These are phyloP conservation scores for Tolypocladium album DNA, from an alignment of 2,329 filamentous ascomycete species.

Conservation along the genomic window DNA sequence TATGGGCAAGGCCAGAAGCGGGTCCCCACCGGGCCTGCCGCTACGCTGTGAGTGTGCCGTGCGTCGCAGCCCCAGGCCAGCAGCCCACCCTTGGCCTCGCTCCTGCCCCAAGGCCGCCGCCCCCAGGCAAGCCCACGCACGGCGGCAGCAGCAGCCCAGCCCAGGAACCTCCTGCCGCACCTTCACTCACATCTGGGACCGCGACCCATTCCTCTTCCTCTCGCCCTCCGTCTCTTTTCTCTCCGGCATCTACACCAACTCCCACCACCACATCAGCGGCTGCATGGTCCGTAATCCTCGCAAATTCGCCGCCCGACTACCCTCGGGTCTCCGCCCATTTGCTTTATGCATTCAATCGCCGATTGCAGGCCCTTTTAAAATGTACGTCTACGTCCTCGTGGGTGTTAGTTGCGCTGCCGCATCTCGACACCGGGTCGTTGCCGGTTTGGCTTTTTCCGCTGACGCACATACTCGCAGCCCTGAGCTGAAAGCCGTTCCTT, in stretches of 20 bases:
- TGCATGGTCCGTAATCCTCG: conserved; percentile 4
- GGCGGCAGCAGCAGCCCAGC: conserved; percentile 3
- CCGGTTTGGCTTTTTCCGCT: conserved; percentile 1
- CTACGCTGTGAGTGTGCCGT: not conserved
- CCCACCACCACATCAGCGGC: conserved; percentile 6
- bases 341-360: conserved; percentile 1
- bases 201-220: conserved; percentile 14
- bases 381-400: conserved; percentile 2
- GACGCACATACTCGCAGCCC: not conserved
- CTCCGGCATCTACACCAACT: conserved; percentile 13
- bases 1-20: conserved; percentile 4
- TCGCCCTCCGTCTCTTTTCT: conserved; percentile 8
- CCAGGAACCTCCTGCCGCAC: conserved; percentile 13
- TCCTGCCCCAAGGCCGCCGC: not conserved
- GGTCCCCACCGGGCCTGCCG: conserved; percentile 15
- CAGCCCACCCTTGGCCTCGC: not conserved
- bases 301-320: conserved; percentile 2
- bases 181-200: conserved; percentile 11
- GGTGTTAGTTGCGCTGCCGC: conserved; percentile 5
- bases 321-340: not conserved
- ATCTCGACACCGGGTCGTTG: not conserved
- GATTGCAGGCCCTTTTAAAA: not conserved
- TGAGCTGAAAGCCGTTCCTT: not conserved
- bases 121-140: not conserved
- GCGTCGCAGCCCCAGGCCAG: not conserved